Evolutionary conservation across 495 filamentous ascomycete species (phyloP), one percentile per base, ranked within the genome.

Genomic region (Aspergillus biplanus): DNA sequence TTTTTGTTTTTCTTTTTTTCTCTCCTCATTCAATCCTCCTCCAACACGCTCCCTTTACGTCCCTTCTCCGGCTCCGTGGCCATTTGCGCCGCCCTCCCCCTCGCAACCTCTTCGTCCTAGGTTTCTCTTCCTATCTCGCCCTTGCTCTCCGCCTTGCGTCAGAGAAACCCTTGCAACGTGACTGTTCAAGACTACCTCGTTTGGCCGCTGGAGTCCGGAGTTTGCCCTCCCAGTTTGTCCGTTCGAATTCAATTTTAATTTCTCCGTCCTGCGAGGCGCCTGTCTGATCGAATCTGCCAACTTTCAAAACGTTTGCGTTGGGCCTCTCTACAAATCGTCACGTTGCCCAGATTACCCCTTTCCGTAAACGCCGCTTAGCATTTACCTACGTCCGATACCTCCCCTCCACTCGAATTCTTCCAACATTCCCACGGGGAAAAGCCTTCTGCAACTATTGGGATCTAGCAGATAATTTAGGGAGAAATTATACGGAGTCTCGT

Each of bases 131-230:
- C 5, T 56, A 47, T 66, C 66, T 52, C 62, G 63, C 69, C 70
- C 71, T 71, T 73, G 69, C 62, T 63, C 62, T 66, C 64, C 69
- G 64, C 71, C 68, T 69, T 74, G 73, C 69, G 63, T 72, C 69
- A 69, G 69, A 65, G 61, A 65, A 53, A 61, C 61, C 69, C 69
- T 65, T 65, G 61, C 65, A 72, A 71, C 69, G 73, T 65, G 66
- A 70, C 61, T 54, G 59, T 55, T 64, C 65, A 75, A 63, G 50
- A 61, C 63, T 65, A 63, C 64, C 67, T 66, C 64, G 66, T 71
- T 67, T 69, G 69, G 66, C 64, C 64, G 63, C 68, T 66, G 68
- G 68, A 70, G 68, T 64, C 68, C 68, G 68, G 68, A 68, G 65
- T 58, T 58, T 49, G 63, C 65, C 63, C 61, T 58, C 59, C 56